phyloP scores from a whole-genome alignment of 2,329 filamentous ascomycete genomes.

The Microdochium paspali region DNA sequence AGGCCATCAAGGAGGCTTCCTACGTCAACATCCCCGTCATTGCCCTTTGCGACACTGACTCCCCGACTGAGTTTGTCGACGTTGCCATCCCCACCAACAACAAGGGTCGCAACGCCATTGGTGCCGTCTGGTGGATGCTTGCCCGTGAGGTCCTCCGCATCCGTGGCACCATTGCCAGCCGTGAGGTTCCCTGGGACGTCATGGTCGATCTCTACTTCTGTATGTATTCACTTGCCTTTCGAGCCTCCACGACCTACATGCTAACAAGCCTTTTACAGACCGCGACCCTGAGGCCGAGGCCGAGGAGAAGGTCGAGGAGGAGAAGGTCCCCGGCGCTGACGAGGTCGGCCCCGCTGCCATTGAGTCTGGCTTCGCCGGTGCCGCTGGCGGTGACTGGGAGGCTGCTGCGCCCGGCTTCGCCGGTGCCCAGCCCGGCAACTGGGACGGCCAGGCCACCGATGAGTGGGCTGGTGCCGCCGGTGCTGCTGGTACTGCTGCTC shows the following conservation, averaged over 20 bases:
- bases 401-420: conserved; percentile 64
- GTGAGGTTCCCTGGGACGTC: conserved; percentile 96
- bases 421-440: conserved; percentile 47
- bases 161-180: conserved; percentile 89
- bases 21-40: conserved; percentile 99
- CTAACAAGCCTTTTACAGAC: conserved; percentile 38
- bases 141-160: conserved; percentile 99
- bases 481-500: conserved; percentile 56
- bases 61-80: conserved; percentile 98
- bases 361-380: conserved; percentile 62
- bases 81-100: conserved; percentile 99
- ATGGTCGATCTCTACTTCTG: conserved; percentile 99
- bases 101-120: conserved; percentile 99
- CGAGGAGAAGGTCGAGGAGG: conserved; percentile 91
- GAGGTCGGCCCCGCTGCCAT: conserved; percentile 74
- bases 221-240: conserved; percentile 29
- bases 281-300: conserved; percentile 99
- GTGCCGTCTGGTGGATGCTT: conserved; percentile 98
- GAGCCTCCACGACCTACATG: conserved; percentile 4
- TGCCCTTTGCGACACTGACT: conserved; percentile 97
- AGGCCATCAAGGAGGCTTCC: conserved; percentile 99
- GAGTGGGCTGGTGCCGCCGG: conserved; percentile 48
- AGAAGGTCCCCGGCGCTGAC: conserved; percentile 80
- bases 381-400: conserved; percentile 72
- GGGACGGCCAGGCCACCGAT: conserved; percentile 44